phyloP scores from a whole-genome alignment of 2,329 filamentous ascomycete species.

The Pezicula radicicola region DNA sequence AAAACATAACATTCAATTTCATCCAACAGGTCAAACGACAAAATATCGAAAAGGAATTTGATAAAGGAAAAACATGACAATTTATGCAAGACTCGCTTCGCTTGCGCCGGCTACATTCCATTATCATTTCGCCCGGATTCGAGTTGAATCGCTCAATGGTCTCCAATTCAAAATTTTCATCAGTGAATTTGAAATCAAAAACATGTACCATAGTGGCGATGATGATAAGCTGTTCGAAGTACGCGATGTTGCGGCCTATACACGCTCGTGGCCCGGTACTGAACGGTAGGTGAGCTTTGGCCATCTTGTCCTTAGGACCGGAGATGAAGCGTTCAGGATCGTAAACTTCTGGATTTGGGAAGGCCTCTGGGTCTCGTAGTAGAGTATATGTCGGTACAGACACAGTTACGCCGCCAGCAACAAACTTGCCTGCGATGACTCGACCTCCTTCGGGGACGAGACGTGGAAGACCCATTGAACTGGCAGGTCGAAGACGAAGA shows the following conservation, averaged over 20 bases:
- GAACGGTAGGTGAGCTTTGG: slow-evolving; percentile 16
- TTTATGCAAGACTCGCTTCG: no score
- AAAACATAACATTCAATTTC: no score
- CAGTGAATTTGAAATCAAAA: neutral
- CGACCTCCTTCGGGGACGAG: slow-evolving; percentile 39
- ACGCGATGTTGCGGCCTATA: slow-evolving; percentile 18
- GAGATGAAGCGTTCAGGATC: slow-evolving; percentile 37
- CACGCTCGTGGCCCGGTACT: slow-evolving; percentile 17
- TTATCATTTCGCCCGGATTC: neutral
- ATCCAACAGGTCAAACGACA: no score
- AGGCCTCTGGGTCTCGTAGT: slow-evolving; percentile 22
- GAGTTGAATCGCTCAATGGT: neutral
- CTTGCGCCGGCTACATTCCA: no score
- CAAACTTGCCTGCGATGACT: slow-evolving; percentile 38
- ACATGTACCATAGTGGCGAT: slow-evolving; percentile 1
- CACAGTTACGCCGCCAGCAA: slow-evolving; percentile 40
- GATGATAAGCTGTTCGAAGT: slow-evolving; percentile 9
- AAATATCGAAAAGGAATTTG: no score
- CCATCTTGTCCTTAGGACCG: slow-evolving; percentile 4
- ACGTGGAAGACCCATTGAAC: slow-evolving; percentile 37
- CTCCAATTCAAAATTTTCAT: neutral
- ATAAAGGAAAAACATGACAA: no score
- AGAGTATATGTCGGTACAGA: slow-evolving; percentile 35
- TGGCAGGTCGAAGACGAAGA: slow-evolving; percentile 40
- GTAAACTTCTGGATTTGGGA: slow-evolving; percentile 31